Evolutionary conservation across 2,329 filamentous ascomycete genomes (phyloP), one percentile per base, ranked within the genome.

Genomic region (Bisporella sp.): DNA sequence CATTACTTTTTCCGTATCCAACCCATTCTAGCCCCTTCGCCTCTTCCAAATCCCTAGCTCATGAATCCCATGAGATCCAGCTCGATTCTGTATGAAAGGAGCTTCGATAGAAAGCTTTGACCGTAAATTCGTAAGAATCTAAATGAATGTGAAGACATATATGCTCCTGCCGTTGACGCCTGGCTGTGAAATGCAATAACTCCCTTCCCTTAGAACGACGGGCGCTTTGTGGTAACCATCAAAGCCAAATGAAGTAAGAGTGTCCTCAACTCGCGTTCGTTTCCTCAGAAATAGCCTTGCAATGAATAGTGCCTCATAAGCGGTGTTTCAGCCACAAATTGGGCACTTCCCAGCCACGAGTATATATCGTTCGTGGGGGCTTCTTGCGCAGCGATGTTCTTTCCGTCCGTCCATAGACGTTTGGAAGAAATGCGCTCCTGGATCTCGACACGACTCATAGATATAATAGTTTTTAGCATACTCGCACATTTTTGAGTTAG

Each of bases 381-480:
- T 78, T 50, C 76, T 74, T 5, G 76, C 62, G 59, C 85, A 89
- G 32, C 76, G 71, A 32, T 73, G 68, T 51, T 80, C 75, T 55
- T 73, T 75, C 63, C 73, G 79, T 50, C 84, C 84, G 60, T 89
- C 85, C 47, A 84, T 73, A 1, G 81, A 81, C 1, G 82, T 87
- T 56, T 79, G 75, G 66, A 86, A 84, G 68, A 87, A 88, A 66
- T 89, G 85, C 12, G 78, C 74, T 40, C 79, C 80, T 0, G 84
- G 85, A 62, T 88, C 82, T 50, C 76, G 68, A 62, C 85, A 89
- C 41, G 79, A 75, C 51, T 82, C 82, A 70, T 88, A 89, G 66
- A 89, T 83, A 69, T 87, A 88, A 66, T 84, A 89, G 68, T 87
- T 87, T 62, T 85, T 86, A 62, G 81, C 85, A 63, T 84, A 87